These are phyloP conservation scores for Tolypocladium tundrense DNA, from an alignment of 2,329 filamentous ascomycete species.

Conservation along the genomic window DNA sequence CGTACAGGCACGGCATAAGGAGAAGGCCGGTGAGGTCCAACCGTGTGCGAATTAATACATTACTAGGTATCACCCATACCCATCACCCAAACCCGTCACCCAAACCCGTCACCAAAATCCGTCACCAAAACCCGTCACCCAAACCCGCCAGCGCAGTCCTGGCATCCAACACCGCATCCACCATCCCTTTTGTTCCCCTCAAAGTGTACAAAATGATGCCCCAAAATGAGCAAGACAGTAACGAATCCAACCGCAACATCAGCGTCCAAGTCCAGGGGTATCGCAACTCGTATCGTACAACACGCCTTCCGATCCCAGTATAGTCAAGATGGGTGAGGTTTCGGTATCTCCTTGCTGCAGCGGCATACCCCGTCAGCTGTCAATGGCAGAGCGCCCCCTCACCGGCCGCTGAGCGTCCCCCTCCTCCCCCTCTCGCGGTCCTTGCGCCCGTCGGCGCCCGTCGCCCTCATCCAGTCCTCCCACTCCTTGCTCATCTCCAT, in stretches of 20 bases:
- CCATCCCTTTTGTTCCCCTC: not conserved
- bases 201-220: not conserved
- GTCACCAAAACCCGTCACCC: not conserved
- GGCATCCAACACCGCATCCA: not conserved
- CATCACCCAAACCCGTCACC: not conserved
- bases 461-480: constrained; percentile 71
- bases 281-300: not conserved
- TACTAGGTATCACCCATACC: too few relatives aligned
- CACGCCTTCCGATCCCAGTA: not conserved
- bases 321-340: not conserved
- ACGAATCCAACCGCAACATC: not conserved
- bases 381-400: not conserved
- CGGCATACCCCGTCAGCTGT: too few relatives aligned
- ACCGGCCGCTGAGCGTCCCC: constrained; percentile 11
- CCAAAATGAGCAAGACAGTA: not conserved
- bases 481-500: constrained; percentile 92
- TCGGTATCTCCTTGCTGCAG: not conserved
- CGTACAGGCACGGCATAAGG: too few relatives aligned
- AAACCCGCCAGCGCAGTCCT: not conserved
- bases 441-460: constrained; percentile 28
- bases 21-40: too few relatives aligned
- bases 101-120: not conserved
- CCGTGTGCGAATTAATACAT: too few relatives aligned
- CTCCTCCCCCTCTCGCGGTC: constrained; percentile 21
- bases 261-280: not conserved